A percentile compares a stretch with the other conserved stretches of the same genome.
Evolutionary conservation across 73 alveolate genomes (phyloP).

Genomic region (Paramecium pentaurelia): DNA sequence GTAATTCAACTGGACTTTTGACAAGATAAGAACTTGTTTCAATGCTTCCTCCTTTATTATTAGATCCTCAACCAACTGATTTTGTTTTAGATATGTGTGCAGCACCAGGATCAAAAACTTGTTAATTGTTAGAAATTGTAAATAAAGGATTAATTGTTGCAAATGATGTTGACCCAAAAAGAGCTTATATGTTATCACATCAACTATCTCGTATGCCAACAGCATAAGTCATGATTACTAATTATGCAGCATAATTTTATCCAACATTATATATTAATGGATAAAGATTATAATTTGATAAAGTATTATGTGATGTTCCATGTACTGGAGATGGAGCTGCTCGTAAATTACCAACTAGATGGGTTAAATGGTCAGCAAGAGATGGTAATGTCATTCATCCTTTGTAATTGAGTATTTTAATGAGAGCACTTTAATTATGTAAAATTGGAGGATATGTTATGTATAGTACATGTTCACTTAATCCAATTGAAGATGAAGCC

Average conservation of each 20-base stretch:
- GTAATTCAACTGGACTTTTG: constrained; percentile 90
- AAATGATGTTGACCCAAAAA: constrained; percentile 88
- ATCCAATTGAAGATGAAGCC: constrained; percentile 99
- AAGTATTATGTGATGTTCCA: constrained; percentile 98
- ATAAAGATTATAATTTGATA: constrained; percentile 78
- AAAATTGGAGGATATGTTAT: constrained; percentile 94
- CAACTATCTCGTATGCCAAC: constrained; percentile 88
- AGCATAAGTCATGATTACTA: constrained; percentile 81
- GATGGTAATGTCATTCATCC: constrained; percentile 91
- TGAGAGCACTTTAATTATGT: constrained; percentile 85
- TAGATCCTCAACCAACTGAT: constrained; percentile 75
- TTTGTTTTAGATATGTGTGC: constrained; percentile 97
- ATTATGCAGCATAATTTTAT: constrained; percentile 92
- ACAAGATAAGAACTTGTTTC: constrained; percentile 96
- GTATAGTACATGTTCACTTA: constrained; percentile 98
- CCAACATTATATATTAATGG: constrained; percentile 72
- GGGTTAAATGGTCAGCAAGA: constrained; percentile 95
- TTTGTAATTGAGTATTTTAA: constrained; percentile 85
- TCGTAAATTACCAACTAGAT: constrained; percentile 94
- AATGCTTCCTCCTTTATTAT: constrained; percentile 97
- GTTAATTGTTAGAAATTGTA: constrained; percentile 90
- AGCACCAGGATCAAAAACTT: constrained; percentile 99
- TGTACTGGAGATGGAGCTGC: constrained; percentile 99
- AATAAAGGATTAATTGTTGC: constrained; percentile 90
- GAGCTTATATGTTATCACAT: constrained; percentile 96